Evolutionary conservation across 2,329 filamentous ascomycete genomes (phyloP), one percentile per base, ranked within the genome.

Genomic region (Cladosporium cucumerinum): DNA sequence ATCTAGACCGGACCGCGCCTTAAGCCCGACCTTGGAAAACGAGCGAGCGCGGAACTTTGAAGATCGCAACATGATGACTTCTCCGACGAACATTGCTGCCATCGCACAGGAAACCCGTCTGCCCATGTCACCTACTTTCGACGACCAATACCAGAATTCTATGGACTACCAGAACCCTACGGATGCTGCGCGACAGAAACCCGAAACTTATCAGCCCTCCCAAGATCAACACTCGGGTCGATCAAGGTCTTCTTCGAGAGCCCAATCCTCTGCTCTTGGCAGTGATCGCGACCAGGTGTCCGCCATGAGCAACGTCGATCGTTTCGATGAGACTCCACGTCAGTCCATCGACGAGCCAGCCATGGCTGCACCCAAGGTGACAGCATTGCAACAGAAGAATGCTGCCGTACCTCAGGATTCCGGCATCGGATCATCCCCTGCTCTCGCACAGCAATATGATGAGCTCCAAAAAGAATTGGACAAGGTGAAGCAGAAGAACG

Each of bases 381-480:
- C 67, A 14, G 67, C 73, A 51, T 63, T 72, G 55, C 63, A 65
- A 26, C 71, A 68, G 7, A 68, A 76, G 48, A 70, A 72, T 12
- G 65, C 63, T 83, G 88, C 74, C 73, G 80, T 39, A 84, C 86
- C 78, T 84, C 87, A 77, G 67, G 86, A 85, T 79, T 87, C 68
- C 71, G 90, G 71, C 77, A 82, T 71, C 77, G 89, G 73, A 79
- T 87, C 75, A 80, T 89, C 66, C 84, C 90, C 66, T 79, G 85
- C 69, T 76, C 85, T 75, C 85, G 87, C 73, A 82, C 86, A 76
- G 8, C 87, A 89, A 69, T 89, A 89, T 1, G 89, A 91, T 68
- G 88, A 90, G 0, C 78, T 97, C 14, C 82, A 92, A 16, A 94
- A 95, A 75, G 95, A 99, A 75, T 83, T 99, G 2, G 94, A 99